Base-by-base conservation (phyloP, 2,329 filamentous ascomycete species). In the Colletotrichum spaethianum region DNA sequence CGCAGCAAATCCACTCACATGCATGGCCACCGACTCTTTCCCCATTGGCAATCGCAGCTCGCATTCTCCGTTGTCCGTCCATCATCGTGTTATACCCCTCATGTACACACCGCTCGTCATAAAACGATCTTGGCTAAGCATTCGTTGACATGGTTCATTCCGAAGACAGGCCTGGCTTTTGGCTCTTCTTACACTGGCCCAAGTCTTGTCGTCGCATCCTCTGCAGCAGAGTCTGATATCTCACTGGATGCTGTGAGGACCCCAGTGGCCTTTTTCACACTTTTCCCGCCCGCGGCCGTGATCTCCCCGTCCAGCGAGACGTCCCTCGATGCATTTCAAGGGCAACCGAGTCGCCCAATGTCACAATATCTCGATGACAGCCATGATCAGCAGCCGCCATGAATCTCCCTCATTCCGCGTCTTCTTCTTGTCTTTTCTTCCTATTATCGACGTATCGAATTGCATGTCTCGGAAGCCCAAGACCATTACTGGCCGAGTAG, bases 401-500 rank as follows among this genome's bases (percentile, higher is more conserved):
- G 42, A 23, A 18, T 53, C 23, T n/a, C 31, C 33, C 26, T n/a
- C 36, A 42, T 48, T 33, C 31, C 28, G 48, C 44, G 26, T 33
- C 18, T 63, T 31, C 20, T 36, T n/a, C 33, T 20, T 7, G 12
- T 40, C 18, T 40, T 42, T 44, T 57, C 44, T 12, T 26, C 50
- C n/a, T 52, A 40, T 56, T 40, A 28, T 59, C 60, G 46, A 59
- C 57, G 44, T 42, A 46, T 46, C 50, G 26, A n/a, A 52, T 20
- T 26, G 40, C 44, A 56, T 61, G 56, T 57, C 66, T 70, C 66
- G 53, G 55, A 62, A 70, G 59, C 38, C 38, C 46, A 67, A 46
- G n/a, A 48, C 38, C 33, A 12, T 31, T 46, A 38, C 56, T 62
- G 55, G 28, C 56, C 50, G 62, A 52, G 62, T 28, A 71, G 56